phyloP scores from a whole-genome alignment of 163 green algal species.

The Picocystis sp. region DNA sequence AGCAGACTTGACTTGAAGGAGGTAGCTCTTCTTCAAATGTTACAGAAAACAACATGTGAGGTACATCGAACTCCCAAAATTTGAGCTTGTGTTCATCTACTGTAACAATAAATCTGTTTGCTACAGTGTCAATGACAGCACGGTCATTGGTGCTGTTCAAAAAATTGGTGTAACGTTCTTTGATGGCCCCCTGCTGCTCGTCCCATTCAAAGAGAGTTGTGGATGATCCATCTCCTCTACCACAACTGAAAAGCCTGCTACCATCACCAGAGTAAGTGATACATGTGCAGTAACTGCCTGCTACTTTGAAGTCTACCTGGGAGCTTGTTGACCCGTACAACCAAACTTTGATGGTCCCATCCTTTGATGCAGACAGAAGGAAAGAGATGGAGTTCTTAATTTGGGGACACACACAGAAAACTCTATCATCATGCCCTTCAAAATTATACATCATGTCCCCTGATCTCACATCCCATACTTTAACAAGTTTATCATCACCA shows the following conservation, averaged over 20 bases:
- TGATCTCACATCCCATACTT: constrained; percentile 21
- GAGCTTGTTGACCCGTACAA: constrained; percentile 24
- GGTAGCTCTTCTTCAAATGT: too few relatives aligned
- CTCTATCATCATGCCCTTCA: constrained; percentile 18
- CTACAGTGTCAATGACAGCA: constrained; percentile 2
- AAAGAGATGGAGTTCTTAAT: constrained; percentile 23
- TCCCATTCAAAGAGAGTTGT: constrained; percentile 26
- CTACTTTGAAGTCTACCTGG: constrained; percentile 21
- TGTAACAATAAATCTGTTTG: constrained; percentile 20
- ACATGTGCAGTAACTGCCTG: constrained; percentile 24
- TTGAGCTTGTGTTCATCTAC: constrained; percentile 21
- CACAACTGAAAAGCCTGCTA: constrained; percentile 25
- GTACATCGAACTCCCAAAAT: constrained; percentile 27
- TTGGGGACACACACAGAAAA: constrained; percentile 26
- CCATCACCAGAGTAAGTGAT: constrained; percentile 22
- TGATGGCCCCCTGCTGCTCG: constrained; percentile 23
- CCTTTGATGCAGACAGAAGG: constrained; percentile 16
- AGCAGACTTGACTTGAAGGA: too few relatives aligned
- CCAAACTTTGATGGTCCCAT: constrained; percentile 27
- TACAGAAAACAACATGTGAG: constrained; percentile 13
- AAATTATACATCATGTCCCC: constrained; percentile 19
- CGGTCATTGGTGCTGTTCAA: not conserved
- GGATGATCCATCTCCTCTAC: constrained; percentile 21
- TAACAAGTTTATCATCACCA: constrained; percentile 26
- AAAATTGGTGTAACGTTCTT: constrained; percentile 20